These are phyloP conservation scores for Viridothelium virens DNA, from an alignment of 495 filamentous ascomycete species.

Conservation along the genomic window DNA sequence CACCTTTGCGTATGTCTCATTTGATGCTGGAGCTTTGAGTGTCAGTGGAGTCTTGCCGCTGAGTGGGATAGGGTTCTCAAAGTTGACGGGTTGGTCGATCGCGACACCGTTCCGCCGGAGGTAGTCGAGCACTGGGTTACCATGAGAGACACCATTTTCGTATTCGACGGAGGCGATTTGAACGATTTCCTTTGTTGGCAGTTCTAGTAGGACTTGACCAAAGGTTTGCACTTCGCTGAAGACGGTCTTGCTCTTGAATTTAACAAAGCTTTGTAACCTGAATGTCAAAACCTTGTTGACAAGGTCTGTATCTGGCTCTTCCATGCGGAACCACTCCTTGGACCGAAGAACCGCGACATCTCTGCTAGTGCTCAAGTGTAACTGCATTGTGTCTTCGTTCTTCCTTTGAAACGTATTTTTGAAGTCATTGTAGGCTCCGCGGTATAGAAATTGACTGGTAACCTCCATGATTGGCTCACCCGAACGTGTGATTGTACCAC, in stretches of 20 bases:
- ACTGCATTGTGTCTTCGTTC: conserved; percentile 88
- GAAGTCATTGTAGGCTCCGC: conserved; percentile 83
- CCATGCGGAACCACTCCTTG: conserved; percentile 93
- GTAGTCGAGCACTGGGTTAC: conserved; percentile 95
- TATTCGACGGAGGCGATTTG: conserved; percentile 95
- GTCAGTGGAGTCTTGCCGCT: conserved; percentile 82
- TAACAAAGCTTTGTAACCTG: conserved; percentile 81
- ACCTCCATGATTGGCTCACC: conserved; percentile 95
- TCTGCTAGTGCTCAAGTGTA: conserved; percentile 75
- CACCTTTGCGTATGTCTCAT: conserved; percentile 94
- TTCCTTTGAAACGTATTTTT: conserved; percentile 98
- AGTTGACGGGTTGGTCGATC: conserved; percentile 94
- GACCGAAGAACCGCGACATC: conserved; percentile 90
- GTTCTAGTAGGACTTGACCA: conserved; percentile 85
- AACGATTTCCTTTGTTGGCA: conserved; percentile 96
- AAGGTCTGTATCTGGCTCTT: conserved; percentile 71
- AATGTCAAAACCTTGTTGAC: conserved; percentile 90
- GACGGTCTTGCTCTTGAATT: conserved; percentile 89
- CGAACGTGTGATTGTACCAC: conserved; percentile 84
- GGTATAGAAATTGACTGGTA: conserved; percentile 94
- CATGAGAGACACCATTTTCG: conserved; percentile 78
- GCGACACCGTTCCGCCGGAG: conserved; percentile 84
- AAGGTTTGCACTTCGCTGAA: conserved; percentile 89
- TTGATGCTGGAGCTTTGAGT: conserved; percentile 86
- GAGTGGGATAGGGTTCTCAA: conserved; percentile 93